Evolutionary conservation across 148 eudicot species (phyloP).

Genomic region (Vaccinium vitisidaea): DNA sequence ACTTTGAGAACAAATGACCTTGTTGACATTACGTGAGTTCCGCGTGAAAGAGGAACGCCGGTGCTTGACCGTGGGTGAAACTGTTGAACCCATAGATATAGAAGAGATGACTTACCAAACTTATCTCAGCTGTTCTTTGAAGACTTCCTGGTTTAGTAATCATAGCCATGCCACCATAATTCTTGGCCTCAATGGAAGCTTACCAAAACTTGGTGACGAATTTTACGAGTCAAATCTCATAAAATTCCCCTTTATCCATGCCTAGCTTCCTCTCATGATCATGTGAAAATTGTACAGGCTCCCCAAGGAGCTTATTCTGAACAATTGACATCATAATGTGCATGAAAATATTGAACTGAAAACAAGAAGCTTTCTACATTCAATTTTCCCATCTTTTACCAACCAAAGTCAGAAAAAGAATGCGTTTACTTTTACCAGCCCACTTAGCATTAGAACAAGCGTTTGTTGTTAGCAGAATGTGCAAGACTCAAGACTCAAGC

Average conservation of each 20-base stretch:
- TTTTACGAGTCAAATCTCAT: not conserved
- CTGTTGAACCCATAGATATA: not conserved
- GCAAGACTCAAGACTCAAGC: too few relatives aligned
- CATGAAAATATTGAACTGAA: not conserved
- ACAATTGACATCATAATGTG: not conserved
- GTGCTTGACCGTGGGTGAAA: not conserved
- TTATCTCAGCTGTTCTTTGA: not conserved
- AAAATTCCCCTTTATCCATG: not conserved
- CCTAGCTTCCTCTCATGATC: not conserved
- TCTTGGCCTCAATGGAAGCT: not conserved
- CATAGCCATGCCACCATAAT: not conserved
- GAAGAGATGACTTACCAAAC: not conserved
- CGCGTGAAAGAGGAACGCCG: not conserved
- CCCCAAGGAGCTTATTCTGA: not conserved
- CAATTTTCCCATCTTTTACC: too few relatives aligned
- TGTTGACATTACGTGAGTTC: too few relatives aligned
- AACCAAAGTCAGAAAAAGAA: too few relatives aligned
- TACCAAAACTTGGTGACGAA: not conserved
- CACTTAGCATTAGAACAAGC: too few relatives aligned
- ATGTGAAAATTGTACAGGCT: not conserved
- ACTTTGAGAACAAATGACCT: too few relatives aligned
- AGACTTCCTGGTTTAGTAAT: not conserved
- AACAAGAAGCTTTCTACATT: too few relatives aligned
- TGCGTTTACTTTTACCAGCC: too few relatives aligned
- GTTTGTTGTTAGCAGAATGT: too few relatives aligned